phyloP scores from a whole-genome alignment of 345 rosid species.

The Theobroma cacao region DNA sequence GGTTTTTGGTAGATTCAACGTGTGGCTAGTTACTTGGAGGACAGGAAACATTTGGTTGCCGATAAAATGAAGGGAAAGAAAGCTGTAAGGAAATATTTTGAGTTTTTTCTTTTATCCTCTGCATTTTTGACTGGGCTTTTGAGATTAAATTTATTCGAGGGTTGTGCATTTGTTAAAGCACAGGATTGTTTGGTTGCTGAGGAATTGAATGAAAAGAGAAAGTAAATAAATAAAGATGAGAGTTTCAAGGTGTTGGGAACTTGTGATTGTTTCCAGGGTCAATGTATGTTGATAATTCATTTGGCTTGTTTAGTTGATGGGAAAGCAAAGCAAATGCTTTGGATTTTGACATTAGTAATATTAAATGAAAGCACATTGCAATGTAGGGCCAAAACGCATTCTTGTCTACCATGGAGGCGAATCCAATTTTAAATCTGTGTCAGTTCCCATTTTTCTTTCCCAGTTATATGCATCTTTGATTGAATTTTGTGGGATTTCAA shows the following conservation, averaged over 20 bases:
- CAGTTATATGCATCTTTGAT: neutral
- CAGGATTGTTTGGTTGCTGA: slow-evolving; percentile 5
- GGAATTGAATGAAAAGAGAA: neutral
- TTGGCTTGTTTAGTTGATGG: slow-evolving; percentile 1
- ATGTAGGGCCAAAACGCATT: neutral
- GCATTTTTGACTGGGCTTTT: neutral
- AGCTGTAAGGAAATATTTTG: neutral
- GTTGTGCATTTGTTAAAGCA: neutral
- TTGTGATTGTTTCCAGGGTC: neutral
- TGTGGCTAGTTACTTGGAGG: neutral
- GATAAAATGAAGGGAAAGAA: neutral
- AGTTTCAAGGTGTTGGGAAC: neutral
- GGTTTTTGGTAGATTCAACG: neutral
- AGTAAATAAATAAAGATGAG: neutral
- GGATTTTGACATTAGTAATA: neutral
- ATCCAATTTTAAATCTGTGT: neutral
- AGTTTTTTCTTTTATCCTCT: neutral
- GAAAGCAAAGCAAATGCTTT: neutral
- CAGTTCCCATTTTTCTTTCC: neutral
- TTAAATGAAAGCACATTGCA: neutral
- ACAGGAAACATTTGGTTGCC: neutral
- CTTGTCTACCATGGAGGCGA: neutral
- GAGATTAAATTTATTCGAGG: neutral
- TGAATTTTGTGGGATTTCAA: neutral
- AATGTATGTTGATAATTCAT: too few relatives aligned